phyloP scores from a whole-genome alignment of 1,139 yeast genomes.

The Kodamaea arcana region DNA sequence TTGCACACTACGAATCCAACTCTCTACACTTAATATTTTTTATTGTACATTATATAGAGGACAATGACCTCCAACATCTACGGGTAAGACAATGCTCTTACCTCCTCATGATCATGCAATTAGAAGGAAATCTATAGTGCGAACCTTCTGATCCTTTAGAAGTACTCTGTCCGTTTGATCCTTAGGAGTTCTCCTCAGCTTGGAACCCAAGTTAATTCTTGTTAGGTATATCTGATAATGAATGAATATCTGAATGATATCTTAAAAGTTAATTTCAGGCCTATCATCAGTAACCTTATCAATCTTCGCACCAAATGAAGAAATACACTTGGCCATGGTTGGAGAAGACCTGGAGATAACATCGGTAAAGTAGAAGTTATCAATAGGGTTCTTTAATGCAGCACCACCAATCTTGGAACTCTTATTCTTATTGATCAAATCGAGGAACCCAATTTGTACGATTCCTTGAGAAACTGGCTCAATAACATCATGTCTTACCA shows the following conservation, averaged over 20 bases:
- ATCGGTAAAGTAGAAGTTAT: slow-evolving; percentile 85
- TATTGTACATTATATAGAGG: background rate
- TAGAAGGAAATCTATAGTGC: background rate
- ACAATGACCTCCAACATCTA: too few species aligned
- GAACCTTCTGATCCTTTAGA: too few species aligned
- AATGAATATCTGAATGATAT: too few species aligned
- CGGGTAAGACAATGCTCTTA: too few species aligned
- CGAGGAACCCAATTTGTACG: slow-evolving; percentile 56
- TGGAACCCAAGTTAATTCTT: too few species aligned
- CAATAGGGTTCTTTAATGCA: slow-evolving; percentile 64
- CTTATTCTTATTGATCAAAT: slow-evolving; percentile 38
- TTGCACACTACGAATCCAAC: too few species aligned
- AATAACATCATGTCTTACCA: slow-evolving; percentile 69
- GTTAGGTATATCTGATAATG: too few species aligned
- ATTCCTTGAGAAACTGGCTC: slow-evolving; percentile 64
- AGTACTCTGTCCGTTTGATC: too few species aligned
- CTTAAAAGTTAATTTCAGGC: slow-evolving; percentile 35
- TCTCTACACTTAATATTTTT: too few species aligned
- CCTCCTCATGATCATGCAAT: background rate
- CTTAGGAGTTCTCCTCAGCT: too few species aligned
- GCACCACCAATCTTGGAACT: slow-evolving; percentile 42
- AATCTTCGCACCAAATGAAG: slow-evolving; percentile 62
- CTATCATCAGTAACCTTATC: slow-evolving; percentile 54
- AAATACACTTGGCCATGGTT: slow-evolving; percentile 83
- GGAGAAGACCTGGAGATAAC: slow-evolving; percentile 84